phyloP scores from a whole-genome alignment of 2,329 filamentous ascomycete genomes.

The Colletotrichum limetticola region DNA sequence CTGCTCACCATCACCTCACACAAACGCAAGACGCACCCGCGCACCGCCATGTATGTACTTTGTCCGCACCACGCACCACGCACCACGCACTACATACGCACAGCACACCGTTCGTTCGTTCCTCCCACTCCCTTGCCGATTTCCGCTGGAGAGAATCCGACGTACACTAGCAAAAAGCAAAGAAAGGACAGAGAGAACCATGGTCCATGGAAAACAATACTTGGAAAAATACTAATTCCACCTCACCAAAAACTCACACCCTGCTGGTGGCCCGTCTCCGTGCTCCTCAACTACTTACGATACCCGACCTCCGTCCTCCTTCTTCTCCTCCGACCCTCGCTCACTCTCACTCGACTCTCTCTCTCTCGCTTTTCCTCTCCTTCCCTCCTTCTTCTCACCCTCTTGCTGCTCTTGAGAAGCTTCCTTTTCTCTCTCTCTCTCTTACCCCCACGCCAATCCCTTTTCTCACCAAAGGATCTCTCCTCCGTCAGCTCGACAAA shows the following conservation, averaged over 20 bases:
- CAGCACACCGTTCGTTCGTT: constrained; percentile 15
- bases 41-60: not conserved
- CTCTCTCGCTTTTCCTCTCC: constrained; percentile 24
- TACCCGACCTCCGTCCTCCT: constrained; percentile 24
- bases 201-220: not conserved
- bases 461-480: constrained; percentile 6
- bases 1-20: constrained; percentile 32
- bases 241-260: constrained; percentile 13
- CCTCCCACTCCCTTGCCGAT: constrained; percentile 29
- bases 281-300: constrained; percentile 35
- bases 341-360: constrained; percentile 27
- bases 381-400: constrained; percentile 10
- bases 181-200: not conserved
- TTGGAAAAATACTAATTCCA: not conserved
- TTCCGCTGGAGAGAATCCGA: constrained; percentile 25
- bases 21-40: constrained; percentile 7
- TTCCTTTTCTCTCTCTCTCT: not conserved
- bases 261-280: not conserved
- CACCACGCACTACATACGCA: constrained; percentile 1
- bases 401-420: constrained; percentile 9
- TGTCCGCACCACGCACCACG: not conserved
- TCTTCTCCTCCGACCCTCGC: constrained; percentile 29
- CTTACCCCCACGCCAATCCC: not conserved
- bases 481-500: constrained; percentile 21
- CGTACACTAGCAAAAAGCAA: not conserved